Evolutionary conservation across 176 grass and related monocot genomes (phyloP), one percentile per base, ranked within the genome.

Genomic region (Pontederia paniculata): DNA sequence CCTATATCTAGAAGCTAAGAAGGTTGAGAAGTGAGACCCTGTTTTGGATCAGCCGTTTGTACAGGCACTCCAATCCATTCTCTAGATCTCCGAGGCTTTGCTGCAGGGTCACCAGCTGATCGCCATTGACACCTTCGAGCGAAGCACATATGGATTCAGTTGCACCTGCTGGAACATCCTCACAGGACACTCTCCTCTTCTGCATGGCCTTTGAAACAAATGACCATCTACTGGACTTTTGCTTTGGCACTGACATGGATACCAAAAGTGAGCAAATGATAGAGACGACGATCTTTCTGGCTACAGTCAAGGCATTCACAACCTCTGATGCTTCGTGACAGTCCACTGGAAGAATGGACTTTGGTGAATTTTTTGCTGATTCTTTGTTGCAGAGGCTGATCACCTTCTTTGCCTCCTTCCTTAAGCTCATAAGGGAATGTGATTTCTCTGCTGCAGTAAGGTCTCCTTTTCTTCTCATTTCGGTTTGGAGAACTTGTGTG

Each of bases 271-370:
- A 18, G 3, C 7, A n/a, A 22, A 71, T 55, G 12, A 71, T 21
- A 52, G 48, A 60, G 48, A 52, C 18, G 25, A 47, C 44, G 28
- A 61, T 31, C 19, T 61, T 57, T 51, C 69, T 61, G 7, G 57
- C 46, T 31, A 22, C 56, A 1, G 21, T 37, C 69, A 71, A 21
- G 18, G 21, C 23, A 13, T n/a, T 23, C 10, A 58, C 9, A 43
- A 48, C 42, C 20, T 48, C 1, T 15, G 21, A 48, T 31, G 31
- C 5, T 28, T 70, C 43, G 12, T 4, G 16, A 46, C 21, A 47
- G n/a, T 17, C 1, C 1, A 17, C 17, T 3, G 31, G n/a, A n/a
- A n/a, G n/a, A n/a, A n/a, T n/a, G n/a, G n/a, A 23, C 45, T 43
- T 2, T 41, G 49, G n/a, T 22, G 28, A 14, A 9, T n/a, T 52